A percentile compares a stretch with the other conserved stretches of the same genome.
Conservation (phyloP, 2,329 filamentous ascomycete species). For the Dendrostoma leiphaemia region DNA sequence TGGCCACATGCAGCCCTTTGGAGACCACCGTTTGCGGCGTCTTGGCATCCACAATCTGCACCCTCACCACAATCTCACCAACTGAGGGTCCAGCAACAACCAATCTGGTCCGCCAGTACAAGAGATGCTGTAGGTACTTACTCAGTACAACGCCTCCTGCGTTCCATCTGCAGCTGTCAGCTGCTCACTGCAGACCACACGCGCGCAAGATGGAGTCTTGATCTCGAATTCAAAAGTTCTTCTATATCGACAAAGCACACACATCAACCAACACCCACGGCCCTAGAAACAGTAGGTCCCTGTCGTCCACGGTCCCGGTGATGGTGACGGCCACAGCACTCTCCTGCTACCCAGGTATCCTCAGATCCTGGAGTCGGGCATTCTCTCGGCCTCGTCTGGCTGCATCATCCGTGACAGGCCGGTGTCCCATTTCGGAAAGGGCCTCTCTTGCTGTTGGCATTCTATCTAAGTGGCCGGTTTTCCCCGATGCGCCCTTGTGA, state of each 20-base stretch:
- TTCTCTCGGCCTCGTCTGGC: background rate
- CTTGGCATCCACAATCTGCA: no score
- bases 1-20: no score
- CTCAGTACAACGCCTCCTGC: background rate
- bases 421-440: background rate
- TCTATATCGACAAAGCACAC: background rate
- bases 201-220: no score
- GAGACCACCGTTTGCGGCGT: no score
- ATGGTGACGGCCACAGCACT: background rate
- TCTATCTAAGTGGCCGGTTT: conserved; percentile 22
- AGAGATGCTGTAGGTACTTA: no score
- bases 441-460: background rate
- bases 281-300: background rate
- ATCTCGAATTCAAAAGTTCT: background rate
- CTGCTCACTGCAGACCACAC: no score
- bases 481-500: conserved; percentile 15
- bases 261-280: background rate
- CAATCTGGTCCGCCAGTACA: no score
- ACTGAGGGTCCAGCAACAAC: no score
- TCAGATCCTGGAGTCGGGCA: background rate
- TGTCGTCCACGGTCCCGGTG: no score
- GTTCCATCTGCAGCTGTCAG: background rate
- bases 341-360: background rate
- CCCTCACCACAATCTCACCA: no score
- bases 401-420: no score